Base-by-base conservation (phyloP, 768 basidiomycete species). In the Mrakia gelida region DNA sequence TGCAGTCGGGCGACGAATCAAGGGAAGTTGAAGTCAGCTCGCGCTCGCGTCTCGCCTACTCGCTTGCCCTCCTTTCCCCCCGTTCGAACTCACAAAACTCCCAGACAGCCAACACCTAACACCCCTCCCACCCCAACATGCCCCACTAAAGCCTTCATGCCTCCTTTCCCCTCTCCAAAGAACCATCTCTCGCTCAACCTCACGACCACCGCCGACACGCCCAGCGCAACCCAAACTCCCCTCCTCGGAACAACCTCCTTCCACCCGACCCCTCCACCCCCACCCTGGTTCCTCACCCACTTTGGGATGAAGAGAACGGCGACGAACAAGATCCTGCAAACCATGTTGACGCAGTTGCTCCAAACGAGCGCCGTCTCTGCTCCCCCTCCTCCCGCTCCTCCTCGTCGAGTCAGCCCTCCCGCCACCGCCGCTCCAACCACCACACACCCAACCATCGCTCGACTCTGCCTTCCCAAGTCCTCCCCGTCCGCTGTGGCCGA, bases 371-470 rank as follows among this genome's bases (percentile, higher is more conserved):
- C 84, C 21, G 34, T 43, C 59, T 93, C 93, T 6, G 45, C 90
- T 91, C 34, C 89, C 81, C 34, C 86, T 84, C 81, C 73, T 67
- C 16, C 84, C 89, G n/a, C 10, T 34, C 59, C 45, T 7, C 75
- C 41, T 3, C 18, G 52, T 3, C 38, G n/a, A n/a, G 65, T 72
- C 87, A 80, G 89, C 80, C 45, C 81, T 79, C 32, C 89, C 82
- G 76, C 91, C 86, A 56, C 86, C 32, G 83, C 81, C 61, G 92
- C 88, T 82, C 95, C 96, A 0, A 88, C 84, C 1, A 86, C 82
- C 0, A 93, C 93, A 83, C 92, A 94, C 0, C 83, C 85, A n/a
- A 90, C 86, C 91, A 98, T 92, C 89, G 91, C 93, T 63, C 88
- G 89, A 62, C 80, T 81, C 83, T 96, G 94, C 10, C 82, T 83